Conservation (phyloP, 176 grass and related monocot species). For the Ensete glaucum region DNA sequence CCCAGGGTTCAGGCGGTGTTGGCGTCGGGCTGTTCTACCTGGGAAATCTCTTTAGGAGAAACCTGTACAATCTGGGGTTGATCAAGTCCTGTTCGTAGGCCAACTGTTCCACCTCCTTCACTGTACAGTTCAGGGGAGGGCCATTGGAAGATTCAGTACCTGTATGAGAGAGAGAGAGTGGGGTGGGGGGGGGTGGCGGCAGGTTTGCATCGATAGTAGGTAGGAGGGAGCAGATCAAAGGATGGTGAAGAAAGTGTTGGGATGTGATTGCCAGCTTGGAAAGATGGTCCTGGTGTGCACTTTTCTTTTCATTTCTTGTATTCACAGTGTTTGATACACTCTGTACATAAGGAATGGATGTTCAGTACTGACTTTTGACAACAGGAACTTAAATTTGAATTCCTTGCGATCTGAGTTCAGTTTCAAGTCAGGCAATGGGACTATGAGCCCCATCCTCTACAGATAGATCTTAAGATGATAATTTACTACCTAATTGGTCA, state of each 20-base stretch:
- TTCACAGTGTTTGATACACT: not conserved
- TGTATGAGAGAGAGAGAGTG: no score
- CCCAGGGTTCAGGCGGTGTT: not conserved
- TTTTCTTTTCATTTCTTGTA: not conserved
- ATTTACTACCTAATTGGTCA: no score
- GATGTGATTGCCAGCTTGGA: not conserved
- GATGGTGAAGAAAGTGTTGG: not conserved
- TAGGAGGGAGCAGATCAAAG: not conserved
- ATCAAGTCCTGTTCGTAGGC: slow-evolving; percentile 9
- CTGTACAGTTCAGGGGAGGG: no score
- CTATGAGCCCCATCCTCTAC: no score
- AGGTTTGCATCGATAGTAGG: no score
- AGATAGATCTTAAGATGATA: not conserved
- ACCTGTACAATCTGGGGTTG: slow-evolving; percentile 3
- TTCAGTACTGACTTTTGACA: slow-evolving; percentile 2
- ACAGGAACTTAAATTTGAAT: slow-evolving; percentile 2
- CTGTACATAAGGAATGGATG: not conserved
- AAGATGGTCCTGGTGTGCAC: not conserved
- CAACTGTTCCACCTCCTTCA: no score
- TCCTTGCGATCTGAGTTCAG: not conserved
- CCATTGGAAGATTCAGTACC: no score
- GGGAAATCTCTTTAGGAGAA: slow-evolving; percentile 7
- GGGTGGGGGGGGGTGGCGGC: no score
- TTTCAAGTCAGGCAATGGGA: no score
- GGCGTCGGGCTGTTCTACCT: slow-evolving; percentile 3